Base-by-base conservation (phyloP, 306 rosid genomes). In the Albizia julibrissin region DNA sequence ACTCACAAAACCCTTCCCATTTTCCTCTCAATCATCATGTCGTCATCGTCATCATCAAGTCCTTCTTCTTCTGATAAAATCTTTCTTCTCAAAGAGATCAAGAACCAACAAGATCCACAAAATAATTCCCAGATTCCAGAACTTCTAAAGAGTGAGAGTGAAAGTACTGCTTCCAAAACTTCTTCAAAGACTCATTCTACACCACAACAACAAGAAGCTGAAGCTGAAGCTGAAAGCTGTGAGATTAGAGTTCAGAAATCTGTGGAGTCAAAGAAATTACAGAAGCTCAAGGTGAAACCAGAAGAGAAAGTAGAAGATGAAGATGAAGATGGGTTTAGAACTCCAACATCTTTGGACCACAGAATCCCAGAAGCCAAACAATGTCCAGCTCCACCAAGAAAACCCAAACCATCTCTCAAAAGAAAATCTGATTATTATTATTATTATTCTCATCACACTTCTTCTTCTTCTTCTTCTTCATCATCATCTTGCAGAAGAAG, bases 351-450 rank as follows among this genome's bases (percentile, higher is more conserved):
- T 18, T 39, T 77, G 84, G 88, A 88, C 22, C 87, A 86, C 86
- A 89, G 69, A 85, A 86, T 94, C 69, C 88, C 90, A 10, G 85
- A 18, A 29, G 5, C 49, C 42, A 64, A 70, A 59, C 75, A 77
- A 14, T 94, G 97, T 50, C 98, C 98, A 26, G 85, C 89, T 26
- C 83, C 92, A 69, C 97, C 97, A 37, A 86, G 77, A 77, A 90
- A 90, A 69, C 87, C 78, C 1, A 83, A 85, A 67, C 52, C 83
- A 2, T 61, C 83, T 33, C 59, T 77, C 64, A 89, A 90, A 65
- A 79, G 92, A 34, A 88, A 80, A 86, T 9, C 62, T 11, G 2
- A 26, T 27, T 14, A 4, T 27, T 62, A 33, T 34, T 8, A 26
- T 27, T 14, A 12, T 27, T 62, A 16, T 34, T 8, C 52, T 14